phyloP scores from a whole-genome alignment of 768 basidiomycete species.

The Pleurotus eryngii region DNA sequence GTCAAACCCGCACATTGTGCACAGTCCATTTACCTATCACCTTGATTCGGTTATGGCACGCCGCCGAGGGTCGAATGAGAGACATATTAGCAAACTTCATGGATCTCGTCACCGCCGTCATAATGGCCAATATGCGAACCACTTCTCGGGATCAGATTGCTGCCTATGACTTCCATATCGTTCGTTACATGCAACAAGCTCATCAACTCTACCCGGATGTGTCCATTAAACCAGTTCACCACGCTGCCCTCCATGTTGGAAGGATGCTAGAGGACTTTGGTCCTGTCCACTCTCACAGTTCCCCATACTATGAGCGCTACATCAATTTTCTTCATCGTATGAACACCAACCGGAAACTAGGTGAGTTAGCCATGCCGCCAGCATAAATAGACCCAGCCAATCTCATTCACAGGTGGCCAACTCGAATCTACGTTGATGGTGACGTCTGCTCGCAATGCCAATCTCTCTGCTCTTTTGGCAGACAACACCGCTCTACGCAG shows the following conservation, averaged over 20 bases:
- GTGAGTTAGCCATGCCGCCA: background rate
- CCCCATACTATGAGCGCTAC: background rate
- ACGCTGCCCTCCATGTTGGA: slow-evolving; percentile 1
- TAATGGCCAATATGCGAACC: background rate
- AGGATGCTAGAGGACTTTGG: background rate
- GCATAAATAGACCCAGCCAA: background rate
- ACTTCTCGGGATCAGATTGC: background rate
- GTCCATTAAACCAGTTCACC: background rate
- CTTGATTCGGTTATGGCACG: background rate
- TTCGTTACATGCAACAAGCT: background rate
- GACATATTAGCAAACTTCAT: background rate
- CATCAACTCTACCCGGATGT: background rate
- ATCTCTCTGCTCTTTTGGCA: too few relatives aligned
- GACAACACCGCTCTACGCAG: background rate
- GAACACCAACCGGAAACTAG: background rate
- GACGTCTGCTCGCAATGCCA: too few relatives aligned
- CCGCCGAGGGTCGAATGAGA: background rate
- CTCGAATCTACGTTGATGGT: too few relatives aligned
- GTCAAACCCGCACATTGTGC: background rate
- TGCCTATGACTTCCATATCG: background rate
- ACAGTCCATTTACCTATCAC: slow-evolving; percentile 1
- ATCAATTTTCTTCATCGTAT: background rate
- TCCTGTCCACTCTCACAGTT: background rate
- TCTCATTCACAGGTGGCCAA: too few relatives aligned
- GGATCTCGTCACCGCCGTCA: background rate